Base-by-base conservation (phyloP, 2,329 filamentous ascomycete genomes). In the Paraphaeosphaeria sporulosa region DNA sequence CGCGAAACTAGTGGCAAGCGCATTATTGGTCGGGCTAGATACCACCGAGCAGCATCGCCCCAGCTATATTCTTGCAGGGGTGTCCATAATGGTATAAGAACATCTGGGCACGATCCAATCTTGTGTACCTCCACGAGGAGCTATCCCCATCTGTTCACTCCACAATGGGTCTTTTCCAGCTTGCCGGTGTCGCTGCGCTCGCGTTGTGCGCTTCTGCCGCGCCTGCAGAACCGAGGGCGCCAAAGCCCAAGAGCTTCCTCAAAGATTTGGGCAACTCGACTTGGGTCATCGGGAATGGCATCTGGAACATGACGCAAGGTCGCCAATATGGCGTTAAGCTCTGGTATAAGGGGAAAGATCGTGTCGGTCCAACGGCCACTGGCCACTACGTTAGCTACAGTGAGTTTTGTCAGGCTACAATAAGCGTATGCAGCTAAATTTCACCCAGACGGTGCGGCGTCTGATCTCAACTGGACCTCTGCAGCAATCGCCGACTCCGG, bases 361-460 rank as follows among this genome's bases (percentile, higher is more conserved):
- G 79, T 4, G 79, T 82, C 1, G 78, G 76, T 1, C 64, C 77
- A 34, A 79, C 80, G 0, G 71, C 73, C 12, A 40, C 48, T 3
- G 79, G 80, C 3, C 79, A 81, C 61, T 82, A 82, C 60, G 79
- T 81, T 50, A 80, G 79, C 64, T 81, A 81, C 63, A 80, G 79
- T 81, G 69, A 40, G 73, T 23, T 42, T 71, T 4, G 17, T 40
- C 17, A 12, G 12, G 34, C n/a, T 15, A 27, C 23, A 57, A 27
- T 9, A 15, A 21, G 30, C 48, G 30, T 43, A 27, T 12, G 21
- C 27, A 3, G 15, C 46, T 63, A 63, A 68, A 32, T 19, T 49
- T 10, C 12, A 10, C 12, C 42, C 32, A 84, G 82, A 83, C 58
- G 83, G 82, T 27, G 81, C 81, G 8, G 78, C 75, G 23, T 80